Percentiles rank a stretch among this genome's conserved stretches.
Evolutionary conservation across 2,329 filamentous ascomycete genomes (phyloP).

Genomic region (Cryphonectria naterciae): DNA sequence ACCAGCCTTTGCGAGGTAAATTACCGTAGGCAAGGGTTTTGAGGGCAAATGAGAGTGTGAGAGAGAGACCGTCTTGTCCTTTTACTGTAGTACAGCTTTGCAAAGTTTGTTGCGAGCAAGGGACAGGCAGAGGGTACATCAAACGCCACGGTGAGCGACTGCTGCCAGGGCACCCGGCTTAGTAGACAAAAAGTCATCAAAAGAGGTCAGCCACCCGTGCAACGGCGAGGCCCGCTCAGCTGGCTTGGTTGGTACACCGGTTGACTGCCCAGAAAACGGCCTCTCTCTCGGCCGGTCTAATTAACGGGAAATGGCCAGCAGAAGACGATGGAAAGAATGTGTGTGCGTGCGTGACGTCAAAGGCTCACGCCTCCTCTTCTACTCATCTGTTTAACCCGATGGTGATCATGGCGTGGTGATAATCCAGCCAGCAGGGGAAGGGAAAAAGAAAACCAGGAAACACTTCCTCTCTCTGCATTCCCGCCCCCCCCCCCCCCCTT

Average conservation of each 20-base stretch:
- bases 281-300: background rate
- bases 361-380: too few relatives aligned
- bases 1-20: background rate
- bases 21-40: background rate
- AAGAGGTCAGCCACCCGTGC: background rate
- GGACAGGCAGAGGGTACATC: too few relatives aligned
- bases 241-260: background rate
- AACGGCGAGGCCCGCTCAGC: background rate
- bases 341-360: background rate
- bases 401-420: background rate
- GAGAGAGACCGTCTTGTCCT: background rate
- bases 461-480: too few relatives aligned
- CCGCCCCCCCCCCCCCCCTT: too few relatives aligned
- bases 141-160: background rate
- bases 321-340: too few relatives aligned
- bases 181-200: background rate
- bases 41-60: background rate
- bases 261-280: background rate
- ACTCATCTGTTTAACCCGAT: background rate
- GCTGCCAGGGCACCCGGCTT: background rate
- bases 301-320: too few relatives aligned
- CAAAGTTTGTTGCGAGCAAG: too few relatives aligned
- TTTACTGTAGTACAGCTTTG: too few relatives aligned
- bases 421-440: background rate
- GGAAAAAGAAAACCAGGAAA: background rate